phyloP scores from a whole-genome alignment of 345 rosid genomes.

The Brassica carinata region DNA sequence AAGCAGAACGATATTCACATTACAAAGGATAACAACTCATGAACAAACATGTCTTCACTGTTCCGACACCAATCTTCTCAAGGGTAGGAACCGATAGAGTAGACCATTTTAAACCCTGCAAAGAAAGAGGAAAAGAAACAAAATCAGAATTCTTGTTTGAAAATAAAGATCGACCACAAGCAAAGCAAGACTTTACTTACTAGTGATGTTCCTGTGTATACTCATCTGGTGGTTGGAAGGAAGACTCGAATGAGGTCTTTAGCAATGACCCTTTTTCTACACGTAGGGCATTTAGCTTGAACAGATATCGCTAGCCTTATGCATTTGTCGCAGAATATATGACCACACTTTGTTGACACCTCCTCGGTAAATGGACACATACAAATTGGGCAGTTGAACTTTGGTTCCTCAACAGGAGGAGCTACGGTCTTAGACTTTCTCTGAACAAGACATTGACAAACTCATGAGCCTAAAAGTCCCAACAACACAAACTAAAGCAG shows the following conservation, averaged over 20 bases:
- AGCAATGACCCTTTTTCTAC: conserved; percentile 65
- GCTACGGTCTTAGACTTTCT: conserved; percentile 41
- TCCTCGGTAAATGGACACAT: conserved; percentile 73
- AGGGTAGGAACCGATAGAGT: neutral
- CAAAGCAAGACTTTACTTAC: conserved; percentile 11
- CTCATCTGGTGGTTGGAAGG: conserved; percentile 71
- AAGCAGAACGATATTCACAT: conserved; percentile 11
- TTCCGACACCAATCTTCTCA: neutral
- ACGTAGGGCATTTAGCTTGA: conserved; percentile 83
- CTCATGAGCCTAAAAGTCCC: conserved; percentile 14
- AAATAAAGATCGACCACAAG: neutral
- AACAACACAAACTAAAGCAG: too few species aligned
- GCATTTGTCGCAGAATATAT: conserved; percentile 84
- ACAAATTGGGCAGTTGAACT: conserved; percentile 89
- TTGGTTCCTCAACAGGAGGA: conserved; percentile 66
- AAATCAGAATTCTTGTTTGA: neutral
- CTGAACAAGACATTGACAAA: conserved; percentile 8
- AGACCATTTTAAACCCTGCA: conserved; percentile 22
- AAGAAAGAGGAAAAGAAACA: neutral
- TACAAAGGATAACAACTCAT: conserved; percentile 5
- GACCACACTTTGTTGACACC: conserved; percentile 94
- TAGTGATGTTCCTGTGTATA: conserved; percentile 30
- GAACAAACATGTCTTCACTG: conserved; percentile 15
- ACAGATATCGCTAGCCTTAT: conserved; percentile 57
- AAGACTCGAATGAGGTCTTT: conserved; percentile 81